These are phyloP conservation scores for Domatiomyces catenatus DNA, from an alignment of 2,329 filamentous ascomycete species.

Conservation along the genomic window DNA sequence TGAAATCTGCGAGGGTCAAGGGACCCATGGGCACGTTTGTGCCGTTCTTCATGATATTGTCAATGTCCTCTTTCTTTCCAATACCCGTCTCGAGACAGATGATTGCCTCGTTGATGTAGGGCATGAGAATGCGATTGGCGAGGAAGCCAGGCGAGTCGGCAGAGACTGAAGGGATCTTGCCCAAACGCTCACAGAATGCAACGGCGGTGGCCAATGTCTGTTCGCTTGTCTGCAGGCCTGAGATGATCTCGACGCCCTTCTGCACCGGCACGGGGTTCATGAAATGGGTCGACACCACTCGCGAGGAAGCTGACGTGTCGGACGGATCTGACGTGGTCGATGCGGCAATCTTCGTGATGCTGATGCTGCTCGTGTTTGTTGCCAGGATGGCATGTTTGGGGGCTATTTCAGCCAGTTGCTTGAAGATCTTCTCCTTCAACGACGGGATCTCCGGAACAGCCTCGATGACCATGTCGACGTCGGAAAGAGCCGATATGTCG, in stretches of 20 bases:
- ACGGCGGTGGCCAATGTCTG: slow-evolving; percentile 69
- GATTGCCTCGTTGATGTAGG: slow-evolving; percentile 96
- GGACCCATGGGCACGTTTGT: slow-evolving; percentile 98
- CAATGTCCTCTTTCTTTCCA: slow-evolving; percentile 78
- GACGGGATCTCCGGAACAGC: slow-evolving; percentile 83
- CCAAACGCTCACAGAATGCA: slow-evolving; percentile 78
- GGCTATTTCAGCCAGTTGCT: slow-evolving; percentile 63
- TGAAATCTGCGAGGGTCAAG: slow-evolving; percentile 85
- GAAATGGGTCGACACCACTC: slow-evolving; percentile 91
- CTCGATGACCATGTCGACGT: slow-evolving; percentile 95
- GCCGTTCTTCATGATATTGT: slow-evolving; percentile 97
- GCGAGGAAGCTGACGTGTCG: slow-evolving; percentile 65
- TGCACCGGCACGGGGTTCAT: slow-evolving; percentile 98
- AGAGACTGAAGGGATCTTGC: slow-evolving; percentile 76
- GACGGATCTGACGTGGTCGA: slow-evolving; percentile 71
- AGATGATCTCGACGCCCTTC: slow-evolving; percentile 95
- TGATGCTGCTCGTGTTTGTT: slow-evolving; percentile 97
- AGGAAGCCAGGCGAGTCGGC: slow-evolving; percentile 88
- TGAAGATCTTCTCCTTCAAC: slow-evolving; percentile 79
- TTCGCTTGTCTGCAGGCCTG: slow-evolving; percentile 75
- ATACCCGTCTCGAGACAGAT: slow-evolving; percentile 91
- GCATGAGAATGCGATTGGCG: slow-evolving; percentile 94
- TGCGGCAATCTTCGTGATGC: slow-evolving; percentile 77
- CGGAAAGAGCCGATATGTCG: slow-evolving; percentile 58
- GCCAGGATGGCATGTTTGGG: slow-evolving; percentile 77